phyloP scores from a whole-genome alignment of 257 asterid genomes.

The Solanum gandarillasii region DNA sequence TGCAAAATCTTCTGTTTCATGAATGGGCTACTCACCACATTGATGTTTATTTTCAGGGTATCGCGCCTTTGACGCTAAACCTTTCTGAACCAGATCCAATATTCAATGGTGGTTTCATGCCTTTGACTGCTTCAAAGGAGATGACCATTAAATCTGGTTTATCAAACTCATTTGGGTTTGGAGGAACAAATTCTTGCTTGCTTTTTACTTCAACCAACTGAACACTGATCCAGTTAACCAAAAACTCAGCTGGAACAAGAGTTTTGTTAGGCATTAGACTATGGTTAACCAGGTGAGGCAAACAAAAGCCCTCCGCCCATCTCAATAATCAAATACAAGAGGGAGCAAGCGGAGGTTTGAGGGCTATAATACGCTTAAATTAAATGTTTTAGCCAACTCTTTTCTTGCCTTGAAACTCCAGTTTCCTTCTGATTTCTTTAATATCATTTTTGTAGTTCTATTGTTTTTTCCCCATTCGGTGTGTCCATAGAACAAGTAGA shows the following conservation, averaged over 20 bases:
- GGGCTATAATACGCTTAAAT: background rate
- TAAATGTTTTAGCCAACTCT: background rate
- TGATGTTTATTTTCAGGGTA: constrained; percentile 43
- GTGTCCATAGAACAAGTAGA: background rate
- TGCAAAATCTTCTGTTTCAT: background rate
- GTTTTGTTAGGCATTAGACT: background rate
- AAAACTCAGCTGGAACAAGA: background rate
- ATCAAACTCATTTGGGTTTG: constrained; percentile 95
- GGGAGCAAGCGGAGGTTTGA: background rate
- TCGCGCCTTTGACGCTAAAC: constrained; percentile 76
- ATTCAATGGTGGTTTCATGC: constrained; percentile 55
- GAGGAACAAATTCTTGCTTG: constrained; percentile 86
- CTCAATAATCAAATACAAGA: background rate
- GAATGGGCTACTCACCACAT: background rate
- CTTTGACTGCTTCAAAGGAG: constrained; percentile 61
- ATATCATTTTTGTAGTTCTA: background rate
- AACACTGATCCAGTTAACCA: background rate
- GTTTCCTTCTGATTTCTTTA: background rate
- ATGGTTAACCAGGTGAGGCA: background rate
- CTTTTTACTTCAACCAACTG: constrained; percentile 52
- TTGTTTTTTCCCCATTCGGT: background rate
- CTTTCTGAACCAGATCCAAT: constrained; percentile 62
- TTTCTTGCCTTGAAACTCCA: background rate
- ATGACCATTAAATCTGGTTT: constrained; percentile 61
- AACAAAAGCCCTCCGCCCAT: background rate